Percentiles rank a stretch among this genome's conserved stretches.
Evolutionary conservation across 2,329 filamentous ascomycete genomes (phyloP).

Genomic region (Colletotrichum liaoningense): DNA sequence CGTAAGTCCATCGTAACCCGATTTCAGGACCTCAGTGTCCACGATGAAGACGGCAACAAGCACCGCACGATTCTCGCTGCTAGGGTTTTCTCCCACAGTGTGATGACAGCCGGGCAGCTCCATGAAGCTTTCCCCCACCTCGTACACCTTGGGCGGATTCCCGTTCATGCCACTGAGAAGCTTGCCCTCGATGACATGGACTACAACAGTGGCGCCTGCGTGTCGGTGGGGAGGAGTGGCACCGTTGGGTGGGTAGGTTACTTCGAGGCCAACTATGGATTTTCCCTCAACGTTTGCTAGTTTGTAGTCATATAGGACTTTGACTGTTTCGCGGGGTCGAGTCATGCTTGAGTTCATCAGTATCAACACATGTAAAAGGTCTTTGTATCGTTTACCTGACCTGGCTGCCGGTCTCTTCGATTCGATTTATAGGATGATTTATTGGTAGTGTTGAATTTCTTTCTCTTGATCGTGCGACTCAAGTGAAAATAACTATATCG

Average conservation of each 20-base stretch:
- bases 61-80: constrained; percentile 41
- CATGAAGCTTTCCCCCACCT: constrained; percentile 51
- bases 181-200: constrained; percentile 50
- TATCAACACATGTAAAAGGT: not conserved
- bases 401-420: not conserved
- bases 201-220: constrained; percentile 54
- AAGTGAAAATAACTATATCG: not conserved
- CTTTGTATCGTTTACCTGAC: not conserved
- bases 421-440: not conserved
- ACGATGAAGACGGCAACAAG: not conserved
- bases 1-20: not conserved
- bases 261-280: constrained; percentile 50
- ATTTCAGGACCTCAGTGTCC: not conserved
- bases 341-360: not conserved
- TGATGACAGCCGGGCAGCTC: constrained; percentile 62
- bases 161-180: constrained; percentile 62
- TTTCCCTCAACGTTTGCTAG: constrained; percentile 53
- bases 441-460: fast-evolving
- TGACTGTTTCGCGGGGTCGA: constrained; percentile 24
- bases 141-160: constrained; percentile 51
- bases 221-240: constrained; percentile 59
- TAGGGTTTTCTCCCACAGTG: constrained; percentile 54
- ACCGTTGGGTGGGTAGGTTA: constrained; percentile 48
- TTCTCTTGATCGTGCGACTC: not conserved
- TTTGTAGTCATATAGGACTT: constrained; percentile 42